phyloP scores from a whole-genome alignment of 192 early-diverging fungal genomes.

The Allomyces arbusculus region DNA sequence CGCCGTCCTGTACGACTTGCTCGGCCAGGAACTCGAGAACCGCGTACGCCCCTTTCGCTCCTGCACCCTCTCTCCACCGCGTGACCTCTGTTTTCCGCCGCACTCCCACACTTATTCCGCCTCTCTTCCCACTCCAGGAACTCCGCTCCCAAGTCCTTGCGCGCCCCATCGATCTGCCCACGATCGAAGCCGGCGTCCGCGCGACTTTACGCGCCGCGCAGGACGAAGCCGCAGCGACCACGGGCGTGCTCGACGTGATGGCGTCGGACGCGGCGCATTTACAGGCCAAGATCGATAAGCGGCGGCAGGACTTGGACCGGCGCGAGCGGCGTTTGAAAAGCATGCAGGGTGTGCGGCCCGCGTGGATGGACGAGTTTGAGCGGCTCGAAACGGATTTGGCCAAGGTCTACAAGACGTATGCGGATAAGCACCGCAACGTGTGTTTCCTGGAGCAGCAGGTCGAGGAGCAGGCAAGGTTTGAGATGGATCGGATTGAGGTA shows the following conservation, averaged over 20 bases:
- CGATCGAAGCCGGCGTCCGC: conserved; percentile 19
- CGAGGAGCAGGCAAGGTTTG: conserved; percentile 24
- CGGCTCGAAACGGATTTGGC: conserved; percentile 26
- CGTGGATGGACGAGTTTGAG: conserved; percentile 39
- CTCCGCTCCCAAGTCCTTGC: conserved; percentile 17
- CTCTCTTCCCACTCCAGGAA: too few species aligned
- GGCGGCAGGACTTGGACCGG: conserved; percentile 24
- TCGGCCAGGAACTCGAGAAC: conserved; percentile 19
- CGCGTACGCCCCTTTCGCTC: conserved; percentile 4
- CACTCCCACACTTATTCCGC: too few species aligned
- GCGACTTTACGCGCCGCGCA: conserved; percentile 12
- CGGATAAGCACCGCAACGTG: conserved; percentile 27
- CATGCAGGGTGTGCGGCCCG: conserved; percentile 29
- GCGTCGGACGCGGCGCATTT: conserved; percentile 23
- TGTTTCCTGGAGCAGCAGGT: conserved; percentile 29
- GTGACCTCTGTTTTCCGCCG: too few species aligned
- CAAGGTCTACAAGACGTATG: conserved; percentile 24
- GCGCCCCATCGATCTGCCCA: conserved; percentile 23
- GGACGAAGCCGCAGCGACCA: neutral
- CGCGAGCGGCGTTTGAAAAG: conserved; percentile 25
- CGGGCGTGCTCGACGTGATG: neutral
- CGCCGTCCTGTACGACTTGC: conserved; percentile 20
- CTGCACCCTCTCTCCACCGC: too few species aligned
- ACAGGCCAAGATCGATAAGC: conserved; percentile 30
- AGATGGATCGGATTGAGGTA: conserved; percentile 32